These are phyloP conservation scores for Acidiella bohemica DNA, from an alignment of 495 filamentous ascomycete species.

Conservation along the genomic window DNA sequence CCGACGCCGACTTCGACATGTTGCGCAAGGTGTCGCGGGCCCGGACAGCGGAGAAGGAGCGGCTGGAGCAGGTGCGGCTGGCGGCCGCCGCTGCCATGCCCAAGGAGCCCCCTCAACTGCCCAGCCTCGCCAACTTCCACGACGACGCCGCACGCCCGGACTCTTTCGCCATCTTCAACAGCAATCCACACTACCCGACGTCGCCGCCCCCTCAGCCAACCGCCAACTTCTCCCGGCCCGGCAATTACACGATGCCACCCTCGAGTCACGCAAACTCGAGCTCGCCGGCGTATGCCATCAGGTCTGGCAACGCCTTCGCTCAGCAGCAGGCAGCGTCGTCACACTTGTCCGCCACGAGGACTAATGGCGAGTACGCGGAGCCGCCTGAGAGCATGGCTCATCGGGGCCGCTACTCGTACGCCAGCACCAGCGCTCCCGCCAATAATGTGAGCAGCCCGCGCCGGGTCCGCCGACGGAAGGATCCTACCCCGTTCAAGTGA, in stretches of 20 bases:
- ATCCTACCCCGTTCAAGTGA: constrained; percentile 97
- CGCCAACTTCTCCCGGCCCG: constrained; percentile 18
- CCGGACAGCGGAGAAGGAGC: constrained; percentile 11
- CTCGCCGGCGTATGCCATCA: constrained; percentile 20
- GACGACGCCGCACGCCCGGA: constrained; percentile 53
- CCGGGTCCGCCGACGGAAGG: constrained; percentile 82
- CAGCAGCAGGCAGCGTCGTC: constrained; percentile 10
- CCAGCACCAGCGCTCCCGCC: constrained; percentile 69
- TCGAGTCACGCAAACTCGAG: constrained; percentile 1
- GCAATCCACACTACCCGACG: constrained; percentile 31
- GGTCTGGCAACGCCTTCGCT: constrained; percentile 33
- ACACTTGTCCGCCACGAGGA: neutral
- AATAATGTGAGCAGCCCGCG: constrained; percentile 90
- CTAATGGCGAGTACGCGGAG: constrained; percentile 35
- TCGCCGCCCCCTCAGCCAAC: constrained; percentile 21
- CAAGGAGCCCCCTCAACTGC: constrained; percentile 63
- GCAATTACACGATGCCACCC: constrained; percentile 15
- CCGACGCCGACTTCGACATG: constrained; percentile 8
- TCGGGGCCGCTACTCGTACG: constrained; percentile 92
- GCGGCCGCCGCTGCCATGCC: constrained; percentile 24
- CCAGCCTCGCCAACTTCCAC: constrained; percentile 56
- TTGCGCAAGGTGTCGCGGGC: constrained; percentile 9
- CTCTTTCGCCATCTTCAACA: constrained; percentile 48
- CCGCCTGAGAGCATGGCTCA: constrained; percentile 91
- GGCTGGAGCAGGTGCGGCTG: constrained; percentile 2